A percentile compares a stretch with the other conserved stretches of the same genome.
Conservation (phyloP, 2,329 filamentous ascomycete species). For the Microcera coccophila region DNA sequence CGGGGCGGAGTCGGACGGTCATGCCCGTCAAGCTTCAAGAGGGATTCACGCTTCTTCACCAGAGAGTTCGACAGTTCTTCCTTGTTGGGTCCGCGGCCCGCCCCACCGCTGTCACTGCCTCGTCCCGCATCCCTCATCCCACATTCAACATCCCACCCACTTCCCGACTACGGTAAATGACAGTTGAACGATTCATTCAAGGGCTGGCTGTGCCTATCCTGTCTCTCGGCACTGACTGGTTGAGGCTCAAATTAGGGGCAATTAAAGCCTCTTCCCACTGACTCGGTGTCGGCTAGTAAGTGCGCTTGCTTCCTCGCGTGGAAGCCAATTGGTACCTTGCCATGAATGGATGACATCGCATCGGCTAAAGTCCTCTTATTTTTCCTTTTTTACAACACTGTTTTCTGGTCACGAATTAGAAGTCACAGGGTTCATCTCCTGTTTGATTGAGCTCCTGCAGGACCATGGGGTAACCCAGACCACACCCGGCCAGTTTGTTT, state of each 20-base stretch:
- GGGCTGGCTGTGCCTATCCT: no score
- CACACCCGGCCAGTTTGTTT: background rate
- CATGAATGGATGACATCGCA: background rate
- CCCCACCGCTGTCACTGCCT: no score
- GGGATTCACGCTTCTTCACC: no score
- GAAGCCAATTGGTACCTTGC: background rate
- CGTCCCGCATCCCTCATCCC: no score
- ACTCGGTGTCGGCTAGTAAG: background rate
- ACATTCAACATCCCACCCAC: no score
- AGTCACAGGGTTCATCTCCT: background rate
- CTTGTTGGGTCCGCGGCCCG: background rate
- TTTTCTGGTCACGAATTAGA: no score
- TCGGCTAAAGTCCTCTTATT: constrained; percentile 1
- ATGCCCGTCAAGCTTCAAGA: no score
- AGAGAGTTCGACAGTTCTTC: no score
- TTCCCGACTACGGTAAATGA: no score
- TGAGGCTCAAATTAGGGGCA: background rate
- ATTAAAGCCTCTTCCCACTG: background rate
- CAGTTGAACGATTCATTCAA: no score
- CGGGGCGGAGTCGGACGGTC: background rate
- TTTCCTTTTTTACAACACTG: no score
- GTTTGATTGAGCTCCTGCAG: background rate
- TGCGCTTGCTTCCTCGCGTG: background rate
- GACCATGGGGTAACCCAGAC: background rate
- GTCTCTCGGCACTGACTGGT: background rate